Evolutionary conservation across 225 moss, liverwort and hornwort species (phyloP).

Genomic region (Bryum argenteum): DNA sequence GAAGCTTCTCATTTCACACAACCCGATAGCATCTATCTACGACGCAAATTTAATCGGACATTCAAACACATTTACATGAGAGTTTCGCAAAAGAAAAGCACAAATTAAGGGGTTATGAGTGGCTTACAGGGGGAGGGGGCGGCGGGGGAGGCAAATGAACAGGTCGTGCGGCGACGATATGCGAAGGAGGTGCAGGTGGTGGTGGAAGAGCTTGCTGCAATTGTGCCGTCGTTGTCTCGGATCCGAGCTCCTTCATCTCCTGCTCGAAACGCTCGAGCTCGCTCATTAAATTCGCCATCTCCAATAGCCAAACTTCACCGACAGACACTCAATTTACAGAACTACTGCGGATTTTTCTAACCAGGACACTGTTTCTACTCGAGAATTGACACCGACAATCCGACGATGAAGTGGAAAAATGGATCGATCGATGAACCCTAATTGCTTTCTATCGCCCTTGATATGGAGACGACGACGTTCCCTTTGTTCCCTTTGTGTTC

Average conservation of each 20-base stretch:
- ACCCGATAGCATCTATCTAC: too few relatives aligned
- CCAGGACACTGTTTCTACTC: neutral
- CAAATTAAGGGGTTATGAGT: neutral
- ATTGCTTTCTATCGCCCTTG: neutral
- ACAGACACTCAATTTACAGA: rapidly evolving
- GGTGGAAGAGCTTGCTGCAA: conserved; percentile 58
- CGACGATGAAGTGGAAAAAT: neutral
- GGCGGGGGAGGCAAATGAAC: conserved; percentile 50
- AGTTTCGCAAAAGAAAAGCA: too few relatives aligned
- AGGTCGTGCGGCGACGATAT: conserved; percentile 8
- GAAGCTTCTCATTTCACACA: too few relatives aligned
- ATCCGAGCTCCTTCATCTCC: conserved; percentile 95
- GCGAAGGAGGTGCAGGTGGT: conserved; percentile 46
- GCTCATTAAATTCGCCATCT: conserved; percentile 83
- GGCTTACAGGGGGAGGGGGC: conserved; percentile 43
- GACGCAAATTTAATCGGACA: too few relatives aligned
- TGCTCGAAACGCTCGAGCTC: conserved; percentile 95
- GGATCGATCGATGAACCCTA: conserved; percentile 10
- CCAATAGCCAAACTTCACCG: neutral
- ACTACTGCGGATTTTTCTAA: neutral
- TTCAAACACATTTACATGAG: too few relatives aligned
- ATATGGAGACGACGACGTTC: neutral
- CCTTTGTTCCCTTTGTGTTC: neutral
- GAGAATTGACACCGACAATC: neutral
- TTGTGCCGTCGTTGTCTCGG: conserved; percentile 50